Evolutionary conservation across 345 rosid genomes (phyloP), one percentile per base, ranked within the genome.

Genomic region (Pistacia atlantica): DNA sequence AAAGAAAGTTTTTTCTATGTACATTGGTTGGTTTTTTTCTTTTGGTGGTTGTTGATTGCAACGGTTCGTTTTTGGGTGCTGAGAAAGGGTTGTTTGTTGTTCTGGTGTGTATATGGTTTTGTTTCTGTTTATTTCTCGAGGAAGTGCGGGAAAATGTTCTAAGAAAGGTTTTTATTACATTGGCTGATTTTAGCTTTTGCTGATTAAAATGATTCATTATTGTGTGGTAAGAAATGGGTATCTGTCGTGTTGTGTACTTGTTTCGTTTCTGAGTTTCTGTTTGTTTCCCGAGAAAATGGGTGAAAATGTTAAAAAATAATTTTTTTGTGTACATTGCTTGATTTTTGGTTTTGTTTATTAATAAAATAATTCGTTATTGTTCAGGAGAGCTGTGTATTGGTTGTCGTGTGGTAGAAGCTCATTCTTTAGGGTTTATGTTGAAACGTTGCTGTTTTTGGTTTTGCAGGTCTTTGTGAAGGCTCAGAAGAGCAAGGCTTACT

Each of bases 401-500:
- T 42, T 42, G 46, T 42, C 8, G 6, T 42, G 46, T 45, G 20
- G 11, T 25, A 65, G 14, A 7, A 18, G 22, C 46, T 4, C 6
- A 11, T 18, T 3, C 25, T 42, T 38, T 38, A 38, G 69, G 28
- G 35, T 5, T 67, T 67, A 38, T 16, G 14, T 31, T 54, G 20
- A 5, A 4, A 42, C 46, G 46, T 42, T 42, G 46, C 6, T 42
- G 46, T 42, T 42, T 42, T 16, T 37, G 70, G 51, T 31, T 71
- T 66, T 17, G 13, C 80, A 92, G 94, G 91, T 45, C 16, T 92
- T 80, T 69, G 90, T 88, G 69, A 92, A 89, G 83, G 77, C 93
- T 75, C 94, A 87, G 68, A 92, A 87, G 72, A 4, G 81, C 1
- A 87, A 16, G 78, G 89, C 94, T 42, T 92, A 90, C 76, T 92